Conservation (phyloP, 768 basidiomycete species). For the Lactarius sanguifluus region DNA sequence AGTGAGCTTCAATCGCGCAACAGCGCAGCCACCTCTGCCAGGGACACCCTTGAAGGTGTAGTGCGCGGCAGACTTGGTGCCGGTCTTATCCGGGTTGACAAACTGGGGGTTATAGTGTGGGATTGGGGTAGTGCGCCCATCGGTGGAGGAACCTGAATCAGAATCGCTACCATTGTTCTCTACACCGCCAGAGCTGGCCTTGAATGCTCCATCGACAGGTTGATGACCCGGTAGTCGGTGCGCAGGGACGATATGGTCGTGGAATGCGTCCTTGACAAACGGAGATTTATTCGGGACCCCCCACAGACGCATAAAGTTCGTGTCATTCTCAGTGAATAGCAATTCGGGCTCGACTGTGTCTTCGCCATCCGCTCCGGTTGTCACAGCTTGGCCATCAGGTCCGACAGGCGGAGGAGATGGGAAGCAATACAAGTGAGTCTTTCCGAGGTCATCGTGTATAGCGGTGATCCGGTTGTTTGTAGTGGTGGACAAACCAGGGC, state of each 20-base stretch:
- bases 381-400: slow-evolving; percentile 55
- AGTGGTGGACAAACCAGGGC: slow-evolving; percentile 60
- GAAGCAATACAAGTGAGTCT: slow-evolving; percentile 81
- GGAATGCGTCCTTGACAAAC: slow-evolving; percentile 96
- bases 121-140: slow-evolving; percentile 48
- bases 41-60: slow-evolving; percentile 88
- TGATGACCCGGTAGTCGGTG: slow-evolving; percentile 61
- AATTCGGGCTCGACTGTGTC: slow-evolving; percentile 80
- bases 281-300: slow-evolving; percentile 79
- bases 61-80: slow-evolving; percentile 93
- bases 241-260: slow-evolving; percentile 89
- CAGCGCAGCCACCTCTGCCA: slow-evolving; percentile 88
- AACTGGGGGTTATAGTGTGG: slow-evolving; percentile 51
- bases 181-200: slow-evolving; percentile 22
- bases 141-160: slow-evolving; percentile 45
- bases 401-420: slow-evolving; percentile 91
- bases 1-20: slow-evolving; percentile 92
- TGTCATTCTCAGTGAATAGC: slow-evolving; percentile 96
- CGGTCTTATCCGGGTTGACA: slow-evolving; percentile 81
- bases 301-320: slow-evolving; percentile 91
- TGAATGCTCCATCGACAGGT: slow-evolving; percentile 24
- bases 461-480: slow-evolving; percentile 63
- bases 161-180: slow-evolving; percentile 33
- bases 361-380: slow-evolving; percentile 53
- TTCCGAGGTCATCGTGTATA: slow-evolving; percentile 71